Conservation (phyloP, 345 rosid species). For the Mercurialis annua region DNA sequence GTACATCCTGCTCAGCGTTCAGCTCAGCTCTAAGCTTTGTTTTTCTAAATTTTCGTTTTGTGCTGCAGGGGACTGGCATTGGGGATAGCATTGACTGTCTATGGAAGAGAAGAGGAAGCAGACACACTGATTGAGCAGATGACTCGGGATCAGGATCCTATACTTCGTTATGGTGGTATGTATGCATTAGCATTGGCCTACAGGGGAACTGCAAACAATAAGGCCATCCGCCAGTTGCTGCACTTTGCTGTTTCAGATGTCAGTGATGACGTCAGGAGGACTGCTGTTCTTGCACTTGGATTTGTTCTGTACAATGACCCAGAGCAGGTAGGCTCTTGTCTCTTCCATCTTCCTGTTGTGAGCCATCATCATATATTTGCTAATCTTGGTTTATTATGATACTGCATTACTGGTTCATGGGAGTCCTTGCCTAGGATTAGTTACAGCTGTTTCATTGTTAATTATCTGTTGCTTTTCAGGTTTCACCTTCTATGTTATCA, state of each 20-base stretch:
- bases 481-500: background rate
- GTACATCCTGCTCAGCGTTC: constrained; percentile 6
- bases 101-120: constrained; percentile 99
- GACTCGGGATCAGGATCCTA: constrained; percentile 98
- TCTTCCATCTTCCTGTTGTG: background rate
- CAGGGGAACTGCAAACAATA: constrained; percentile 96
- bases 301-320: constrained; percentile 97
- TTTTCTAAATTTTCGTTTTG: background rate
- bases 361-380: background rate
- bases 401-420: background rate
- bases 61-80: constrained; percentile 78
- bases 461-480: background rate
- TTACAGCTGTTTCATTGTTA: background rate
- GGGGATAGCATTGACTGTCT: constrained; percentile 96
- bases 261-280: constrained; percentile 97
- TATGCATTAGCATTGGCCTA: constrained; percentile 96
- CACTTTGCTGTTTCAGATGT: constrained; percentile 99
- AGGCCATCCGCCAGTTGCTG: constrained; percentile 95
- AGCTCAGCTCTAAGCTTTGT: background rate
- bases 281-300: constrained; percentile 98
- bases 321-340: constrained; percentile 63
- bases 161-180: constrained; percentile 98
- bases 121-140: constrained; percentile 98
- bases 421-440: background rate
- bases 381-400: constrained; percentile 10